Conservation (phyloP, 1,284 basidiomycete genomes). For the Schizophyllum commune region DNA sequence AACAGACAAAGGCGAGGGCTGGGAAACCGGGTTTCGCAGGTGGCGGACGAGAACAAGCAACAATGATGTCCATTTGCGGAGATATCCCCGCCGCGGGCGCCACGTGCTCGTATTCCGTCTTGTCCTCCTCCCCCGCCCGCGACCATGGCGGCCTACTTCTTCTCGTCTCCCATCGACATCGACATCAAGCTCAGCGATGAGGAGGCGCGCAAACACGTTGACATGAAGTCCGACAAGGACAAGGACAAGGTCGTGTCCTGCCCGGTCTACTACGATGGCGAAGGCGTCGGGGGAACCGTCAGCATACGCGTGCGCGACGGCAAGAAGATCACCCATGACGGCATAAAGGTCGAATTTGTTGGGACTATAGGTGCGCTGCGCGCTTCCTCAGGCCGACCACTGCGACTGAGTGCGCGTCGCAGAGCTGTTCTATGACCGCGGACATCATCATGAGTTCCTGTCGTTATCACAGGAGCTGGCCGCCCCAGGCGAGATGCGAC, state of each 20-base stretch:
- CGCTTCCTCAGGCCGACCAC: background rate
- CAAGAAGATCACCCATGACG: conserved; percentile 92
- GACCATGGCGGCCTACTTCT: conserved; percentile 85
- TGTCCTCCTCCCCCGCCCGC: background rate
- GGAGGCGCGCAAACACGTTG: conserved; percentile 76
- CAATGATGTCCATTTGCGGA: background rate
- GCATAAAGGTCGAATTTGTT: conserved; percentile 96
- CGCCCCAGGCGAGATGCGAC: conserved; percentile 89
- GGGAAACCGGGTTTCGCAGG: background rate
- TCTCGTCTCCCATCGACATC: conserved; percentile 85
- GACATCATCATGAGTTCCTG: conserved; percentile 97
- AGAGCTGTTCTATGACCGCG: conserved; percentile 96
- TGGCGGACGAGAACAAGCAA: background rate
- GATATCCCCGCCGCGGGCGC: background rate
- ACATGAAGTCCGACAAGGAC: conserved; percentile 74
- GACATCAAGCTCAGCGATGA: conserved; percentile 87
- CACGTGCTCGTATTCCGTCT: background rate
- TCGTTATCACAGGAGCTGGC: conserved; percentile 94
- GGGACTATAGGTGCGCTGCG: conserved; percentile 80
- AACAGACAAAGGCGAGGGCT: no score
- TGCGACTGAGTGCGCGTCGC: background rate
- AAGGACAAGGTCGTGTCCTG: conserved; percentile 78
- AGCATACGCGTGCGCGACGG: conserved; percentile 88
- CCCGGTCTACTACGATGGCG: conserved; percentile 95
- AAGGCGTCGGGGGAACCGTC: conserved; percentile 82